A percentile compares a stretch with the other conserved stretches of the same genome.
These are phyloP conservation scores for Rosa multiflora DNA, from an alignment of 306 rosid species.

Conservation along the genomic window DNA sequence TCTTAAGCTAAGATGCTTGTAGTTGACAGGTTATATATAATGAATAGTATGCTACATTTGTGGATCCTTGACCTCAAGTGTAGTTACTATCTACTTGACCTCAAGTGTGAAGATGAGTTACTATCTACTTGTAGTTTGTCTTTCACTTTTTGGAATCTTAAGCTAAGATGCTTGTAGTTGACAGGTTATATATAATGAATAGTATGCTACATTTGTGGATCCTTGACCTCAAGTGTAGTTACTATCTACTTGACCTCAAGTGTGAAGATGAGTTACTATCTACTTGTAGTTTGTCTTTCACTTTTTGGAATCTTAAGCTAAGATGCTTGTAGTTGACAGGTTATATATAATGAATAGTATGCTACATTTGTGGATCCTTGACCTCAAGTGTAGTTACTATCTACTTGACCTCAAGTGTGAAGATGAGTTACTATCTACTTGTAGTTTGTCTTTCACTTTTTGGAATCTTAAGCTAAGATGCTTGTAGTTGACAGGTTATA, in stretches of 20 bases:
- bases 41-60: neutral
- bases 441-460: neutral
- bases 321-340: neutral
- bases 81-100: neutral
- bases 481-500: neutral
- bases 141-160: neutral
- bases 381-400: neutral
- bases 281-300: neutral
- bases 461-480: neutral
- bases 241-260: too few species aligned
- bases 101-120: neutral
- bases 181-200: neutral
- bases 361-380: neutral
- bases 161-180: neutral
- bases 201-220: neutral
- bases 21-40: neutral
- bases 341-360: neutral
- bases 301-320: too few species aligned
- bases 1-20: neutral
- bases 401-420: neutral
- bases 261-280: neutral
- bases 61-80: neutral
- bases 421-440: neutral
- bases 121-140: too few species aligned
- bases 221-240: neutral